Conservation (phyloP, 139 green algal genomes). For the Zygnema cylindricum region DNA sequence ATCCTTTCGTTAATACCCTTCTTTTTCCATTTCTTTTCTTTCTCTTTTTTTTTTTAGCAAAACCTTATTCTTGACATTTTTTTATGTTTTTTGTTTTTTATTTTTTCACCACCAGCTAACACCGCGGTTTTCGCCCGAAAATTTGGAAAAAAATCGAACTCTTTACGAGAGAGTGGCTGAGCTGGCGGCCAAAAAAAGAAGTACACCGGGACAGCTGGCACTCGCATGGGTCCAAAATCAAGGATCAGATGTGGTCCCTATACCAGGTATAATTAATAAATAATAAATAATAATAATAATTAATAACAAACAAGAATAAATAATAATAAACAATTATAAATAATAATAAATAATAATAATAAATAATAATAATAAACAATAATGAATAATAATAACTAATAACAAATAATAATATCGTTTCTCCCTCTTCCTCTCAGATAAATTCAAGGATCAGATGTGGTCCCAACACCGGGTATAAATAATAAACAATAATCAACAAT, state of each 20-base stretch:
- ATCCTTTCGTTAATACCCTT: too few relatives aligned
- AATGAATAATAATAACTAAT: too few relatives aligned
- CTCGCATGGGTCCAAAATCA: conserved; percentile 78
- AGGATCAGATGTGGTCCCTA: conserved; percentile 77
- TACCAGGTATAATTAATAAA: conserved; percentile 74
- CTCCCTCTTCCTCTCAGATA: neutral
- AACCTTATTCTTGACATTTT: conserved; percentile 2
- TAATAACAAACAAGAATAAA: too few relatives aligned
- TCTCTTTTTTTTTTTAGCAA: neutral
- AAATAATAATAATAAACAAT: too few relatives aligned
- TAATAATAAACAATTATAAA: too few relatives aligned
- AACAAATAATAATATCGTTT: too few relatives aligned
- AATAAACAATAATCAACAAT: too few relatives aligned
- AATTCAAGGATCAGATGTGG: too few relatives aligned
- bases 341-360: neutral
- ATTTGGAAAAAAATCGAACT: conserved; percentile 71
- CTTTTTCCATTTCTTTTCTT: neutral
- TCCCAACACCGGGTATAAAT: too few relatives aligned
- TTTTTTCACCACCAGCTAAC: conserved; percentile 18
- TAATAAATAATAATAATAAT: neutral
- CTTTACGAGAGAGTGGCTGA: conserved; percentile 70
- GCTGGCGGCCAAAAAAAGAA: conserved; percentile 71
- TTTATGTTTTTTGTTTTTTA: neutral
- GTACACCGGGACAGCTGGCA: conserved; percentile 75
- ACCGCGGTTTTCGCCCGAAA: conserved; percentile 59